Evolutionary conservation across 257 asterid genomes (phyloP), one percentile per base, ranked within the genome.

Genomic region (Solanum etuberosum): DNA sequence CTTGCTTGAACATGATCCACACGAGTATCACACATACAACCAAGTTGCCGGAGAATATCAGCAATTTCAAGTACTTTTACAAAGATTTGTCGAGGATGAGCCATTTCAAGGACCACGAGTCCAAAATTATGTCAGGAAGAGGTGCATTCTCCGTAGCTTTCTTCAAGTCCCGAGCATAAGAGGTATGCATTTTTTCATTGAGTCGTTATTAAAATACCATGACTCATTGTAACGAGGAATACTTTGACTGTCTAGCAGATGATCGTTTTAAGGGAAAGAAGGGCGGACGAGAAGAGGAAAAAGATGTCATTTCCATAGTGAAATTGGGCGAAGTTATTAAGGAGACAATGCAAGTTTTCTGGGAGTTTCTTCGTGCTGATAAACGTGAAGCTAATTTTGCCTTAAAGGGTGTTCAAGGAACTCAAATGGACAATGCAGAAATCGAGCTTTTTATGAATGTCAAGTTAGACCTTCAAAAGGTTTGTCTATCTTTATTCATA

Each of bases 41-140:
- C 92, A 92, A 61, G 92, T 91, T 0, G 95, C 95, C 6, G 95
- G 90, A 65, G 99, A 95, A 88, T 92, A 89, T 86, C 98, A 95
- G 77, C 98, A 94, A 67, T 94, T 96, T 88, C 98, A 95, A 89
- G 98, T 96, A 7, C 94, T 95, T 84, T 0, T 93, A 88, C 96
- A 95, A 42, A 92, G 99, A 86, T 96, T 93, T 86, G 83, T 94
- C 46, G 99, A 96, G 91, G 98, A 96, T 32, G 98, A 95, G 86
- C 93, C 87, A 1, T 95, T 94, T 85, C 94, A 92, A 82, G 97
- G 94, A 68, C 94, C 91, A 15, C 92, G 99, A 88, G 84, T 91
- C 83, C 92, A 91, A 71, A 89, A 90, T 85, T 96, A 91, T 31
- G 98, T 92, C 2, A 91, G 80, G 91, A 93, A 71, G 86, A 92